Conservation (phyloP, 2,329 filamentous ascomycete species). For the Colletotrichum ledebouriae region DNA sequence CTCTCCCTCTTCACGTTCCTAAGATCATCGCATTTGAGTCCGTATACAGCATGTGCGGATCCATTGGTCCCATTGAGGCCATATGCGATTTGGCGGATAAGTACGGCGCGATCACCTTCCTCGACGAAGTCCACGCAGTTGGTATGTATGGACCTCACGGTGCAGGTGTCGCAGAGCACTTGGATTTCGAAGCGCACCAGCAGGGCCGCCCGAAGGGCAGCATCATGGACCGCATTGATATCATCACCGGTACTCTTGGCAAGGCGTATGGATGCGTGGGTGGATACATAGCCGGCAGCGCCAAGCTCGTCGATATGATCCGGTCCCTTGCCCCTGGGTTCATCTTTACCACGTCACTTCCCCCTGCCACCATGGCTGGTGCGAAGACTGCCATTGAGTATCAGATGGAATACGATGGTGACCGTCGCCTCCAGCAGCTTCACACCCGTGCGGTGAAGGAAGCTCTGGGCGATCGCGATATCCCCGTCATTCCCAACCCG, state of each 20-base stretch:
- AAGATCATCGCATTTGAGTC: conserved; percentile 99
- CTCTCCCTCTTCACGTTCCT: conserved; percentile 84
- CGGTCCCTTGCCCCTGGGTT: conserved; percentile 96
- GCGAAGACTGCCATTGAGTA: conserved; percentile 94
- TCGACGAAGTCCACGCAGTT: conserved; percentile 98
- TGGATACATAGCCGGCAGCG: conserved; percentile 94
- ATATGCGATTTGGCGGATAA: conserved; percentile 98
- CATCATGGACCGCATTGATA: conserved; percentile 95
- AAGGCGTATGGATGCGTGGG: conserved; percentile 99
- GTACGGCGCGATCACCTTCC: conserved; percentile 96
- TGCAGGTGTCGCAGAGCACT: conserved; percentile 95
- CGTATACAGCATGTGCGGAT: conserved; percentile 99
- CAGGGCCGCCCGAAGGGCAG: conserved; percentile 82
- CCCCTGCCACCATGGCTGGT: conserved; percentile 96
- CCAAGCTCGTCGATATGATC: conserved; percentile 89
- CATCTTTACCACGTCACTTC: conserved; percentile 98
- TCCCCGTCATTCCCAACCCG: conserved; percentile 97
- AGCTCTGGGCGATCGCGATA: conserved; percentile 81
- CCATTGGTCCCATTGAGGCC: conserved; percentile 93
- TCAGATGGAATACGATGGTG: conserved; percentile 86
- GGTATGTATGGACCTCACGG: conserved; percentile 99
- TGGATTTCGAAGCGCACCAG: conserved; percentile 90
- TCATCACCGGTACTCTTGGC: conserved; percentile 96
- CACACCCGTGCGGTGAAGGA: conserved; percentile 97
- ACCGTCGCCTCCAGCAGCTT: conserved; percentile 92